Evolutionary conservation across 139 green algal species (phyloP).

Genomic region (Chlamydomonas schloesseri): DNA sequence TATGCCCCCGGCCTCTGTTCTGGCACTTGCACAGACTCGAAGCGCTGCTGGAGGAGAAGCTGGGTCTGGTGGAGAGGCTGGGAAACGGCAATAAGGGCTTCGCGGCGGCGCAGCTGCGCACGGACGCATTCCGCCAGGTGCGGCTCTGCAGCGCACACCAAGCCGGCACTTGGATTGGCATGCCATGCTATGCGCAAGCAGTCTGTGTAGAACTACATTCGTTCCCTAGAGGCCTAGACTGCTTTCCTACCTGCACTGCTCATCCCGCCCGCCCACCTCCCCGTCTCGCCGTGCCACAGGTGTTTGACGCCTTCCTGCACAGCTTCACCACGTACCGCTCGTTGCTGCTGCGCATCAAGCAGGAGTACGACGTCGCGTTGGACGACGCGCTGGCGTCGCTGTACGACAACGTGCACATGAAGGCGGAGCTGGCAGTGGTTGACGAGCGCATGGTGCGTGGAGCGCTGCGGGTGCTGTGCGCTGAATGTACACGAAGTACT

Average conservation of each 20-base stretch:
- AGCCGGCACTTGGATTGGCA: no score
- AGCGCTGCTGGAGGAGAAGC: constrained; percentile 59
- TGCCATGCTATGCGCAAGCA: no score
- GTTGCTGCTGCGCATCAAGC: constrained; percentile 63
- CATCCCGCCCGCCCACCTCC: neutral
- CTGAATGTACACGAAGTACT: no score
- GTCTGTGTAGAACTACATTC: no score
- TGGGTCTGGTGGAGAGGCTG: constrained; percentile 51
- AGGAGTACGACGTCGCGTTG: constrained; percentile 67
- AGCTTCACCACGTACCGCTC: constrained; percentile 75
- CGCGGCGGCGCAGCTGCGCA: constrained; percentile 52
- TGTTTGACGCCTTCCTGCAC: constrained; percentile 74
- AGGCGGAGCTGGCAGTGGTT: constrained; percentile 59
- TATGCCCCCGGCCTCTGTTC: no score
- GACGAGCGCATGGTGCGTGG: constrained; percentile 56
- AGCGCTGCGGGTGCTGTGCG: no score
- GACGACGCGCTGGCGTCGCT: constrained; percentile 65
- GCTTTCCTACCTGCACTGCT: no score
- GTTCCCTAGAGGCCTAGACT: no score
- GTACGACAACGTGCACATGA: constrained; percentile 75
- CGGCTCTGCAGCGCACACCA: no score
- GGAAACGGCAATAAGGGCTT: constrained; percentile 55
- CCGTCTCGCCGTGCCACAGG: constrained; percentile 7
- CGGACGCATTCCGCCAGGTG: constrained; percentile 56
- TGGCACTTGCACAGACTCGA: constrained; percentile 61